Evolutionary conservation across 192 early-diverging fungal species (phyloP).

Genomic region (Funneliformis mosseae): DNA sequence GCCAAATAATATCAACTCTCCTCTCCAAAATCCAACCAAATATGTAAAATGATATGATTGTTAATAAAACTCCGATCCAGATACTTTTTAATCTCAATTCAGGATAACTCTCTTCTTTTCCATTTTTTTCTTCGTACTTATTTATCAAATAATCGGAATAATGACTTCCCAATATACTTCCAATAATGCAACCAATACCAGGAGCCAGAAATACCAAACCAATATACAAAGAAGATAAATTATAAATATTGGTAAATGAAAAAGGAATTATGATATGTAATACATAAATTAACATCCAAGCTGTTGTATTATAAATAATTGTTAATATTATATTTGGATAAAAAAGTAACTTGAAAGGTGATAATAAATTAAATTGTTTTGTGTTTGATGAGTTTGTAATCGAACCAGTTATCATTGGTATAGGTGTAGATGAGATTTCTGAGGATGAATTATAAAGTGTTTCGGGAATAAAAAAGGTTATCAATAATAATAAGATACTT

Average conservation of each 20-base stretch:
- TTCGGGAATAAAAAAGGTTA: neutral
- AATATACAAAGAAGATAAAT: neutral
- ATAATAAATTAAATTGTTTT: neutral
- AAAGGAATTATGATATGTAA: neutral
- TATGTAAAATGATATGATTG: slow-evolving; percentile 36
- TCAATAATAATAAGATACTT: neutral
- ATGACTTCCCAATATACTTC: slow-evolving; percentile 40
- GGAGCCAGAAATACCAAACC: slow-evolving; percentile 36
- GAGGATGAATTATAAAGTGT: neutral
- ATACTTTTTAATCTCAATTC: slow-evolving; percentile 38
- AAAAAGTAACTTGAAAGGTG: slow-evolving; percentile 1
- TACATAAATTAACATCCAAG: neutral
- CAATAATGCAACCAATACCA: slow-evolving; percentile 43
- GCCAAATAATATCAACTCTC: slow-evolving; percentile 19
- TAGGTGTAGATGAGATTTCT: neutral
- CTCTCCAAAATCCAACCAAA: slow-evolving; percentile 42
- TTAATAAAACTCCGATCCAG: slow-evolving; percentile 39
- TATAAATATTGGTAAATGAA: neutral
- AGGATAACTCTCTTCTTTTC: slow-evolving; percentile 38
- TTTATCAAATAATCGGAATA: slow-evolving; percentile 44
- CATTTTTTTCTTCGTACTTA: slow-evolving; percentile 5
- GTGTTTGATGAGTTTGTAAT: neutral
- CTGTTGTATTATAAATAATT: slow-evolving; percentile 1
- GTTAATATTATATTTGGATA: slow-evolving; percentile 12
- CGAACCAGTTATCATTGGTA: neutral